A percentile compares a stretch with the other conserved stretches of the same genome.
Conservation (phyloP, 148 eudicot species). For the Talinum fruticosum region DNA sequence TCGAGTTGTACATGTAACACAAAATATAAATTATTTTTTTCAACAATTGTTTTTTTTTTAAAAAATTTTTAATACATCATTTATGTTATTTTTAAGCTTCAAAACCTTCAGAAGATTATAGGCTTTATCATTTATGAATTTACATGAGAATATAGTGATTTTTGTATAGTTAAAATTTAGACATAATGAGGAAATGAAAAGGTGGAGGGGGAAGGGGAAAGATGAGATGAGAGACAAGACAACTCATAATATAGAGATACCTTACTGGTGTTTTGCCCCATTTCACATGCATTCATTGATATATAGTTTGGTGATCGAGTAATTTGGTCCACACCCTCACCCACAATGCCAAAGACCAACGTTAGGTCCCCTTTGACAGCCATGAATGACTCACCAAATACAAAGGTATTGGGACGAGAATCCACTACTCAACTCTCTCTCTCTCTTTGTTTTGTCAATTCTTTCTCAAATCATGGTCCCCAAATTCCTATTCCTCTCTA, state of each 20-base stretch:
- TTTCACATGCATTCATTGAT: not conserved
- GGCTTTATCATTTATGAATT: no score
- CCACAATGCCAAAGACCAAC: not conserved
- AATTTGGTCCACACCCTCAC: not conserved
- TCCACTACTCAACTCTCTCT: not conserved
- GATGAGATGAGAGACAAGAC: not conserved
- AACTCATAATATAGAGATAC: not conserved
- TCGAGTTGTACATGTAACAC: no score
- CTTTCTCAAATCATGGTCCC: not conserved
- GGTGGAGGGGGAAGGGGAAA: not conserved
- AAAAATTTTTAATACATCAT: no score
- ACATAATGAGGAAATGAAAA: not conserved
- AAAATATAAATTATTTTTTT: no score
- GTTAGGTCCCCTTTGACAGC: slow-evolving; percentile 11
- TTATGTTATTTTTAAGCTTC: no score
- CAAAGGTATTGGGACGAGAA: not conserved
- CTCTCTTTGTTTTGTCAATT: not conserved
- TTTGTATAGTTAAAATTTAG: not conserved
- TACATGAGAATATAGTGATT: no score
- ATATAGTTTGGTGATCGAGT: not conserved
- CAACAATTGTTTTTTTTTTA: no score
- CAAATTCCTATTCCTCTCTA: not conserved
- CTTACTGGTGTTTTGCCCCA: not conserved
- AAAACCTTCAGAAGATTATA: no score
- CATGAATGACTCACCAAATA: not conserved